Percentiles rank a stretch among this genome's conserved stretches.
These are phyloP conservation scores for Xerocomus brunneocitrinus DNA, from an alignment of 768 basidiomycete species.

Conservation along the genomic window DNA sequence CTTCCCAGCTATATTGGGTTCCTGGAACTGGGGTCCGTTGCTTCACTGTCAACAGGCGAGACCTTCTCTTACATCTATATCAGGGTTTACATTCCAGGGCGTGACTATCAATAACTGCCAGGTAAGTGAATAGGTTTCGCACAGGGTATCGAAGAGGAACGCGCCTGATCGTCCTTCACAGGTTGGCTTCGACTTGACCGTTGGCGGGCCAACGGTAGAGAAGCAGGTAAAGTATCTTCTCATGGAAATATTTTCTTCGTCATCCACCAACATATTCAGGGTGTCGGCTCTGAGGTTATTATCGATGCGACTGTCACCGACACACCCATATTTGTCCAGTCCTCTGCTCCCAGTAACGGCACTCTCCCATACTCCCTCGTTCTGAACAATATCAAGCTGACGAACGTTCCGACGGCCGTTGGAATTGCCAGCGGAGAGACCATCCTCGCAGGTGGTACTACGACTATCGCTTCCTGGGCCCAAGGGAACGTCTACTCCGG, in stretches of 20 bases:
- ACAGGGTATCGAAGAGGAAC: too few species aligned
- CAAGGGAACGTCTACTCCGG: constrained; percentile 71
- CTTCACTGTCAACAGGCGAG: background rate
- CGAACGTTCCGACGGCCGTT: constrained; percentile 34
- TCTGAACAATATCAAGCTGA: constrained; percentile 34
- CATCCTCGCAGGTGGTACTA: constrained; percentile 36
- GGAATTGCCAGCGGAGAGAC: constrained; percentile 27
- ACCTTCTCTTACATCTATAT: background rate
- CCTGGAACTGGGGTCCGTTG: constrained; percentile 41
- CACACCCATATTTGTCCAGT: constrained; percentile 41
- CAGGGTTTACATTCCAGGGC: constrained; percentile 51
- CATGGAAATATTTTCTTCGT: background rate
- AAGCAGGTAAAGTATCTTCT: constrained; percentile 28
- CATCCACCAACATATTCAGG: constrained; percentile 23
- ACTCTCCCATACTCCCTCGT: constrained; percentile 32
- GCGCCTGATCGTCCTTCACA: background rate
- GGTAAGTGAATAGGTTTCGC: background rate
- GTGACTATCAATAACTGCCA: constrained; percentile 42
- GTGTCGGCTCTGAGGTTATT: constrained; percentile 40
- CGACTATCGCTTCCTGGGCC: constrained; percentile 53
- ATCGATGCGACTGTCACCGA: constrained; percentile 42
- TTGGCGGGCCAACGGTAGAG: constrained; percentile 31
- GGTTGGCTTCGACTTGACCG: constrained; percentile 44
- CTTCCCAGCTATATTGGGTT: constrained; percentile 20
- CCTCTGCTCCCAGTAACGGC: constrained; percentile 30